These are phyloP conservation scores for Hyphodiscus hymeniophilus DNA, from an alignment of 495 filamentous ascomycete genomes.

Conservation along the genomic window DNA sequence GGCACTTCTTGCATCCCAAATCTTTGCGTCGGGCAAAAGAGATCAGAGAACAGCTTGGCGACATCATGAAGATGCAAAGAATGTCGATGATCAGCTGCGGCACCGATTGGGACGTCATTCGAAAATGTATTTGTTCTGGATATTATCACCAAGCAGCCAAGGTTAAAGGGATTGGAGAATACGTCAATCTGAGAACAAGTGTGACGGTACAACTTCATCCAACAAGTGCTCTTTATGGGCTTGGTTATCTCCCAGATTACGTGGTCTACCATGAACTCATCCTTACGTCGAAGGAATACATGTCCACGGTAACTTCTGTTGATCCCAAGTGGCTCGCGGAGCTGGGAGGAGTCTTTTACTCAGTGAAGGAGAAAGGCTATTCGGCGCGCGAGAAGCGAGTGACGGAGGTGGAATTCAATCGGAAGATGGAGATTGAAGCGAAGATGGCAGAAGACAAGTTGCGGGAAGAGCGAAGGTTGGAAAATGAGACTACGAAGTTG, in stretches of 20 bases:
- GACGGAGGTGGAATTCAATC: constrained; percentile 89
- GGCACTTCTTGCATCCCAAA: constrained; percentile 91
- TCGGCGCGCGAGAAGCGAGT: constrained; percentile 81
- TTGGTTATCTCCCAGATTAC: constrained; percentile 91
- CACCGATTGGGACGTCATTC: constrained; percentile 92
- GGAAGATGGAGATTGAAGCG: constrained; percentile 90
- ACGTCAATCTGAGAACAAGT: constrained; percentile 89
- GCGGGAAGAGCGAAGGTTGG: constrained; percentile 53
- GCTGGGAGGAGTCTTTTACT: constrained; percentile 97
- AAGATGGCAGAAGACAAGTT: constrained; percentile 87
- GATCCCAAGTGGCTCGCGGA: constrained; percentile 98
- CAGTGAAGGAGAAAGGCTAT: constrained; percentile 95
- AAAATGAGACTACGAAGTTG: constrained; percentile 35
- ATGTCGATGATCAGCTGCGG: constrained; percentile 84
- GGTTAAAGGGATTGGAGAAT: constrained; percentile 94
- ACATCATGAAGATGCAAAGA: constrained; percentile 92
- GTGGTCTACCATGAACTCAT: constrained; percentile 99
- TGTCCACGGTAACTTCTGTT: constrained; percentile 94
- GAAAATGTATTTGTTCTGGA: constrained; percentile 94
- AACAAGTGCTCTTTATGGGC: constrained; percentile 83
- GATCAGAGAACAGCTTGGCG: constrained; percentile 83
- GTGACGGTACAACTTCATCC: constrained; percentile 92
- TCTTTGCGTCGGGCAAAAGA: constrained; percentile 84
- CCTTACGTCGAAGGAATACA: constrained; percentile 94
- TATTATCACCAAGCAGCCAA: constrained; percentile 99